Base-by-base conservation (phyloP, 257 asterid genomes). In the Perilla frutescens region DNA sequence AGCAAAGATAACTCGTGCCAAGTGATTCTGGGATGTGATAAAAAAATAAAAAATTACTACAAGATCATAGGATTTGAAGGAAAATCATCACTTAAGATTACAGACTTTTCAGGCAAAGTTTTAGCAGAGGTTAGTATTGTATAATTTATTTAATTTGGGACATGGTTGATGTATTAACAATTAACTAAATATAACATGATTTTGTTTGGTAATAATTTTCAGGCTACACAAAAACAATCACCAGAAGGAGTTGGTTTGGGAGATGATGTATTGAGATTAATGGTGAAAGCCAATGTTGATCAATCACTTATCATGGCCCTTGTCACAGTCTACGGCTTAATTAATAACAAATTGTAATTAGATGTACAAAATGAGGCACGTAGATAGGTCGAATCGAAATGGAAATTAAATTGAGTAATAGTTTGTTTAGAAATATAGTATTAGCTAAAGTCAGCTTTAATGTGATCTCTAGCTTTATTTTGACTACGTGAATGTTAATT, bases 201-300 rank as follows among this genome's bases (percentile, higher is more conserved):
- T 34, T 8, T 7, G 2, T 8, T 2, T 55, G n/a, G 7, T 3
- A 20, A 2, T 50, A 13, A 3, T 13, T 67, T 68, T 71, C 92
- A 88, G 96, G 88, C 87, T 56, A 81, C 50, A 36, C 76, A 71
- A 62, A 91, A 91, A 66, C 77, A 72, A 66, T 86, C 96, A 5
- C 70, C 80, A 5, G 77, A 40, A 68, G 96, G 96, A 71, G 90
- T 89, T 77, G 37, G 60, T 0, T 81, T 87, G 39, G 97, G 97
- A 62, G 88, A 91, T n/a, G 97, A 91, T 85, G 97, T 91, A 1
- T 44, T 89, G 44, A 85, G 77, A 12, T 72, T 91, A 68, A 79
- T 32, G 62, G 88, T 88, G 76, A 96, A 87, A 83, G 75, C 89
- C 44, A 50, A 80, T 14, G 83, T 74, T 1, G 93, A 91, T 73